Conservation (phyloP, 2,329 filamentous ascomycete species). For the Venturia nashicola region DNA sequence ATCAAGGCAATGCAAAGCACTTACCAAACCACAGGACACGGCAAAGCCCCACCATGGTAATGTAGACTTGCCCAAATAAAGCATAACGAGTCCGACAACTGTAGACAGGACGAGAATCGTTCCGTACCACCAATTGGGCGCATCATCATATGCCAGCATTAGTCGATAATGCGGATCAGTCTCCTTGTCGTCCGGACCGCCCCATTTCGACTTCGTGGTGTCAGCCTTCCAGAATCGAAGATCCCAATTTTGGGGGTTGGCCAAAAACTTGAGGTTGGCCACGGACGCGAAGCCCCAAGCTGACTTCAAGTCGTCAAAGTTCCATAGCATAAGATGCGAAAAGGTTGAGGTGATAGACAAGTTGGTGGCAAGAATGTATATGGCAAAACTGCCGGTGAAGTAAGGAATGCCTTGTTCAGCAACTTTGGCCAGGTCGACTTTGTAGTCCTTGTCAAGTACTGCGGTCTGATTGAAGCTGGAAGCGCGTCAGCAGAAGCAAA, state of each 20-base stretch:
- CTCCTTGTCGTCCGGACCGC: constrained; percentile 12
- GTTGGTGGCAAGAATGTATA: constrained; percentile 8
- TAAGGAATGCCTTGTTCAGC: constrained; percentile 11
- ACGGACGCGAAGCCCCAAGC: constrained; percentile 20
- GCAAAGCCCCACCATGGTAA: constrained; percentile 23
- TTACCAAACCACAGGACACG: constrained; percentile 11
- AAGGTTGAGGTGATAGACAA: constrained; percentile 11
- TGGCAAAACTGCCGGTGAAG: constrained; percentile 5
- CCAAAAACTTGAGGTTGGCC: constrained; percentile 14
- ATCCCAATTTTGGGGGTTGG: constrained; percentile 11
- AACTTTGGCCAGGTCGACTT: constrained; percentile 5
- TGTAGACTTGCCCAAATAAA: constrained; percentile 17
- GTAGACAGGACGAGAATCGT: constrained; percentile 14
- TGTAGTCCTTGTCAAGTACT: constrained; percentile 10
- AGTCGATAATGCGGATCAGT: constrained; percentile 22
- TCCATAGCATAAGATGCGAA: constrained; percentile 12
- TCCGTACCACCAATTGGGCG: constrained; percentile 21
- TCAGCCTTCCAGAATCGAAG: constrained; percentile 17
- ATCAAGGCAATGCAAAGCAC: background rate
- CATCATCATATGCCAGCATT: constrained; percentile 19
- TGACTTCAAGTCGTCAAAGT: constrained; percentile 22
- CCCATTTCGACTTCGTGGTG: constrained; percentile 12
- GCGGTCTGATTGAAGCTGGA: constrained; percentile 10
- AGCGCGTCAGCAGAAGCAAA: background rate
- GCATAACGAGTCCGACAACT: constrained; percentile 16